Evolutionary conservation across 305 asterid species (phyloP).

Genomic region (Plantago coronopus): DNA sequence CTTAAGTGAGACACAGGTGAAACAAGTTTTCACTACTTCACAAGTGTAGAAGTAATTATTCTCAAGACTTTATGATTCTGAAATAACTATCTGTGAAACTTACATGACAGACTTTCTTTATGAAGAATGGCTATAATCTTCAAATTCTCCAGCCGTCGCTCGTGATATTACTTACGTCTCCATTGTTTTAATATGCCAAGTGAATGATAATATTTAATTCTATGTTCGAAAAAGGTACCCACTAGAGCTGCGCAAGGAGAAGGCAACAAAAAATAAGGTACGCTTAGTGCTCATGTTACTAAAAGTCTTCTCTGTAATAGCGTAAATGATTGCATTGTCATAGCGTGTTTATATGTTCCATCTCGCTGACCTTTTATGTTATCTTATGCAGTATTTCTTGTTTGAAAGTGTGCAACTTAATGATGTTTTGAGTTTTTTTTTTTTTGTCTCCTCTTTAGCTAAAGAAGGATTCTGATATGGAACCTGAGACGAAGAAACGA

Average conservation of each 20-base stretch:
- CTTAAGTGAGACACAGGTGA: too few species aligned
- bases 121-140: too few species aligned
- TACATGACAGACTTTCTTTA: too few species aligned
- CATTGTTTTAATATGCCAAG: conserved; percentile 17
- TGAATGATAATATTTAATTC: conserved; percentile 18
- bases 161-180: conserved; percentile 16
- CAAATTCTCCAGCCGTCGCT: not conserved
- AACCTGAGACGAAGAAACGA: conserved; percentile 32
- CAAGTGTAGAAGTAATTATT: too few species aligned
- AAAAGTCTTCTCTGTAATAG: conserved; percentile 17
- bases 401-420: not conserved
- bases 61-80: too few species aligned
- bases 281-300: conserved; percentile 3
- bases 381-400: too few species aligned
- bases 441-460: conserved; percentile 39
- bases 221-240: conserved; percentile 68
- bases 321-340: conserved; percentile 14
- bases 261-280: conserved; percentile 84
- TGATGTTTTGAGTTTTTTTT: not conserved
- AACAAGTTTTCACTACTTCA: too few species aligned
- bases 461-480: conserved; percentile 49
- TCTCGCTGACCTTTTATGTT: too few species aligned
- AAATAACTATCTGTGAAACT: too few species aligned
- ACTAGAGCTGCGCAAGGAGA: conserved; percentile 87
- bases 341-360: too few species aligned